Conservation (phyloP, 106 monocot species). For the Dendrobium officinale region DNA sequence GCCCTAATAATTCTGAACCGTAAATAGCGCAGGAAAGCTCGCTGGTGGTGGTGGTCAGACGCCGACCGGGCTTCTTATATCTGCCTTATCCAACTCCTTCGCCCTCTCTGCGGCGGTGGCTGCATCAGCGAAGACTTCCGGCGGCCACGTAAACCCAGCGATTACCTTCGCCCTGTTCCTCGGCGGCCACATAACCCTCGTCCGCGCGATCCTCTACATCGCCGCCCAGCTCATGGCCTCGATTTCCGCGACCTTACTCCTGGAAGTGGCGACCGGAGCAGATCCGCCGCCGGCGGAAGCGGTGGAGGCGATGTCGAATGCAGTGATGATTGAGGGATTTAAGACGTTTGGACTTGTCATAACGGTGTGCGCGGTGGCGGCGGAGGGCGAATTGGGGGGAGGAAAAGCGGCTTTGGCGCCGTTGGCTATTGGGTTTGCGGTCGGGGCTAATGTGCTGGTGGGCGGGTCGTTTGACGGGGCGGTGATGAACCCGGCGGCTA, state of each 20-base stretch:
- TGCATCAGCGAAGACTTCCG: constrained; percentile 41
- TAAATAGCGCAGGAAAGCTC: too few relatives aligned
- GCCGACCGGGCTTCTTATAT: constrained; percentile 23
- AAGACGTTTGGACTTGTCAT: constrained; percentile 43
- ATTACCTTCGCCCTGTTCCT: constrained; percentile 44
- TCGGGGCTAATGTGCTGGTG: constrained; percentile 29
- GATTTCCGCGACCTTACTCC: background rate
- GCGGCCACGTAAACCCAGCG: constrained; percentile 45
- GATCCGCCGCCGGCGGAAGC: too few relatives aligned
- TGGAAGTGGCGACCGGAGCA: too few relatives aligned
- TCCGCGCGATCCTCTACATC: constrained; percentile 34
- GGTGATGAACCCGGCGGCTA: constrained; percentile 37
- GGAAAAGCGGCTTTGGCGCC: constrained; percentile 25
- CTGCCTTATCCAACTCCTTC: constrained; percentile 29
- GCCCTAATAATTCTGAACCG: too few relatives aligned
- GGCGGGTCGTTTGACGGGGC: constrained; percentile 34
- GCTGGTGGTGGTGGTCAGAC: constrained; percentile 18
- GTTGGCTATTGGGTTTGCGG: constrained; percentile 30
- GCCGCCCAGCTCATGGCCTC: constrained; percentile 36
- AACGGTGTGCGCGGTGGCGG: constrained; percentile 40
- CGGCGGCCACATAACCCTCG: constrained; percentile 38
- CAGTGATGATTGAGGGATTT: constrained; percentile 22
- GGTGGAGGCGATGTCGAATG: background rate
- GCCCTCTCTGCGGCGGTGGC: constrained; percentile 37
- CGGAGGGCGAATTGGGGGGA: constrained; percentile 27